A percentile compares a stretch with the other conserved stretches of the same genome.
These are phyloP conservation scores for Oenanthe sinensis DNA, from an alignment of 129 eudicot species.

Conservation along the genomic window DNA sequence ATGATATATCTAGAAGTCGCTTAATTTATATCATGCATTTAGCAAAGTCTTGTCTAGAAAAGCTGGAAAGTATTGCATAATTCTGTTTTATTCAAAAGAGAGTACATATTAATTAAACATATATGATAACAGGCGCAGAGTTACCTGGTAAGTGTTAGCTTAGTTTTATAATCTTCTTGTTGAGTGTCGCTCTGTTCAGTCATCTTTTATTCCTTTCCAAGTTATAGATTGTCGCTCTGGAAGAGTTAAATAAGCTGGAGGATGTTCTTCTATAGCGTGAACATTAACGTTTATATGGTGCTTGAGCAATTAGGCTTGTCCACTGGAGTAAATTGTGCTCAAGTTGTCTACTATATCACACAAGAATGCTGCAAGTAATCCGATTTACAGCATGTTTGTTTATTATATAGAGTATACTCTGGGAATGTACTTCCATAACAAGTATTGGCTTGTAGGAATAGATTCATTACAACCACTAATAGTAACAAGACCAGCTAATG, in stretches of 20 bases:
- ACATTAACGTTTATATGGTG: background rate
- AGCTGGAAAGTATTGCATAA: background rate
- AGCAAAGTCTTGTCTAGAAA: background rate
- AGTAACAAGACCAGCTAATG: background rate
- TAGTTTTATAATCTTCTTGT: background rate
- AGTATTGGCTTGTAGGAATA: too few relatives aligned
- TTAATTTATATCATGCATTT: background rate
- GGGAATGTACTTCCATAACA: too few relatives aligned
- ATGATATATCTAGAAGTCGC: background rate
- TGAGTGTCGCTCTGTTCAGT: background rate
- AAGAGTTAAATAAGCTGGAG: background rate
- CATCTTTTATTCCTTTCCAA: background rate
- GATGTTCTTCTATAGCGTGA: background rate
- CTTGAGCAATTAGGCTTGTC: background rate
- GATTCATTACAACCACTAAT: background rate
- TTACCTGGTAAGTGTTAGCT: background rate
- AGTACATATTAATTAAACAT: background rate
- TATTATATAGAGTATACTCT: too few relatives aligned
- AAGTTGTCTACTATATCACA: background rate
- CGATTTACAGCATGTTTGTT: too few relatives aligned
- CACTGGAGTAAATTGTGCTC: background rate
- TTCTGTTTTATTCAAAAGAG: background rate
- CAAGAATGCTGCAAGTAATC: too few relatives aligned
- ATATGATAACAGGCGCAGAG: background rate
- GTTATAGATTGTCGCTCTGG: background rate